phyloP scores from a whole-genome alignment of 495 filamentous ascomycete genomes.

The Penicillium silybi region DNA sequence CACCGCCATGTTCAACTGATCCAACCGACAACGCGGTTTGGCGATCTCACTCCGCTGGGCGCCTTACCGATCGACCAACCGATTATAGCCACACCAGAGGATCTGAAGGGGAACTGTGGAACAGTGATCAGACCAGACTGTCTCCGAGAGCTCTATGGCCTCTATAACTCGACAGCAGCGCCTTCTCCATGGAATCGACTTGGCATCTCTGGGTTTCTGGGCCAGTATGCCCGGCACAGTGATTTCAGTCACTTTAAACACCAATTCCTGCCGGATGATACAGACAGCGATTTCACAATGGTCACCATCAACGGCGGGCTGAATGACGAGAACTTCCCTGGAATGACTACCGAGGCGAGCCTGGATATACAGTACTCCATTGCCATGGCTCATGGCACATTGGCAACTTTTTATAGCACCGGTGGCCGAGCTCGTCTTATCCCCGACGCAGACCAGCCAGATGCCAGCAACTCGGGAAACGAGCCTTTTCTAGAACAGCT shows the following conservation, averaged over 20 bases:
- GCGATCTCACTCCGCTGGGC: conserved; percentile 26
- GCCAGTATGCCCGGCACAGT: conserved; percentile 58
- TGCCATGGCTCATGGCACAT: conserved; percentile 54
- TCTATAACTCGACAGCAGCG: conserved; percentile 41
- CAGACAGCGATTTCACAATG: conserved; percentile 58
- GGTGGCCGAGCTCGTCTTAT: conserved; percentile 57
- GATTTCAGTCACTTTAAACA: conserved; percentile 55
- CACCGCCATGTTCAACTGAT: conserved; percentile 46
- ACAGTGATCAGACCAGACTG: conserved; percentile 54
- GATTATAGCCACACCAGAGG: conserved; percentile 19
- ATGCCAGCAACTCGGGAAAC: conserved; percentile 50
- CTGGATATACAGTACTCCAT: conserved; percentile 70
- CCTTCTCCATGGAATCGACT: conserved; percentile 45
- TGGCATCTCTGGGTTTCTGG: conserved; percentile 67
- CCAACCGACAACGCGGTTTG: conserved; percentile 55
- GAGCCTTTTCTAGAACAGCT: conserved; percentile 85
- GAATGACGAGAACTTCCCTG: conserved; percentile 43
- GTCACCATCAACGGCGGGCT: conserved; percentile 57
- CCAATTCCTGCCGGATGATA: conserved; percentile 47
- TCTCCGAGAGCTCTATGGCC: conserved; percentile 55
- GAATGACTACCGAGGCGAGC: conserved; percentile 55
- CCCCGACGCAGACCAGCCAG: conserved; percentile 46
- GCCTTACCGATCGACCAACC: conserved; percentile 18
- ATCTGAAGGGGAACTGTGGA: conserved; percentile 40
- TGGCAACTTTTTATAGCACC: conserved; percentile 63